Conservation (phyloP, 257 asterid genomes). For the Solanum pennellii region DNA sequence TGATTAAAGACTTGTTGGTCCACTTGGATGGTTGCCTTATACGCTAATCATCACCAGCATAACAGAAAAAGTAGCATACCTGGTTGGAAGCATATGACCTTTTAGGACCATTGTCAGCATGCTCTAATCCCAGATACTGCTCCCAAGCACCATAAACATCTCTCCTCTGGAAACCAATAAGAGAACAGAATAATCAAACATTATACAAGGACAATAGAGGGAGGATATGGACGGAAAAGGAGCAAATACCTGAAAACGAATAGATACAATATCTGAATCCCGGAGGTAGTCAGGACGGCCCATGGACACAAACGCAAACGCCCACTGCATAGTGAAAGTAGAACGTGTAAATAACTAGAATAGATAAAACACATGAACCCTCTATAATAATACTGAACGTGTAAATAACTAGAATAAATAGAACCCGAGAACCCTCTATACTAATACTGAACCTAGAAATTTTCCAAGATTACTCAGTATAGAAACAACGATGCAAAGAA, state of each 20-base stretch:
- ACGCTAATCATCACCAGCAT: background rate
- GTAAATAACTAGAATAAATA: background rate
- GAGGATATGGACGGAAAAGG: background rate
- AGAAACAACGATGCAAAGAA: background rate
- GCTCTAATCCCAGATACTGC: constrained; percentile 79
- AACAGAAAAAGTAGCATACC: constrained; percentile 19
- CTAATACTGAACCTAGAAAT: background rate
- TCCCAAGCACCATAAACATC: constrained; percentile 79
- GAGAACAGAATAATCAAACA: background rate
- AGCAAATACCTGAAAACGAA: constrained; percentile 54
- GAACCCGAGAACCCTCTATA: background rate
- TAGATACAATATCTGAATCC: constrained; percentile 56
- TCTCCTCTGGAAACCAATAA: constrained; percentile 35
- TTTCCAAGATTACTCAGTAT: background rate
- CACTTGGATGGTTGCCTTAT: background rate
- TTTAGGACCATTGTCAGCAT: constrained; percentile 59
- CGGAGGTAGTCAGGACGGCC: constrained; percentile 73
- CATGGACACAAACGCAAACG: constrained; percentile 53
- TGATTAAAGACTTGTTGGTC: background rate
- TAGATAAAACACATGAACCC: background rate
- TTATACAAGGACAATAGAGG: background rate
- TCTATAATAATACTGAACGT: background rate
- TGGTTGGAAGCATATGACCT: constrained; percentile 52
- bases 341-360: background rate
- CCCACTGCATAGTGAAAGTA: constrained; percentile 40